Base-by-base conservation (phyloP, 768 basidiomycete genomes). In the Leccinum olivaceopallidum region DNA sequence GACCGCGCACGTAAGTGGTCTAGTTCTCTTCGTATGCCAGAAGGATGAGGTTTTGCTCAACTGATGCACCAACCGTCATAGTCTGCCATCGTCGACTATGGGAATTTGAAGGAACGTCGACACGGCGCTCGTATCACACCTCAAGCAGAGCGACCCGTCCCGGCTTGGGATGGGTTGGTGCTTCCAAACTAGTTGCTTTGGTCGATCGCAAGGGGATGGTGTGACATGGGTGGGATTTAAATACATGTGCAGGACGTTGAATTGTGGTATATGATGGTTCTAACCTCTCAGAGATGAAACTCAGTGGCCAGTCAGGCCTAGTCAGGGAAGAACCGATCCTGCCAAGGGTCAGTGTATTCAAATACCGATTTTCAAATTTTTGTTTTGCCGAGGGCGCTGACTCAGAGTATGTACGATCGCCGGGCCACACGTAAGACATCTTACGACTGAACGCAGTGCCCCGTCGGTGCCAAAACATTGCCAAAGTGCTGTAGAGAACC, bases 81-180 rank as follows among this genome's bases (percentile, higher is more conserved):
- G 83, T 85, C 86, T 61, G 91, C 91, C 14, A 86, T 89, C 55
- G 81, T 92, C 52, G 90, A 93, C 74, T 92, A 85, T 66, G 82
- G 80, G 50, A 80, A 85, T 9, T 81, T 77, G 7, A 81, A 80
- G 56, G 84, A 87, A 68, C 84, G 86, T 32, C 83, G 91, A 22
- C 92, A 92, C 65, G 92, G 92, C 34, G 86, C 84, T 26, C 82
- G 92, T 54, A 88, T 94, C 70, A 90, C 90, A 1, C 87, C 92
- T 20, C 90, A 93, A 73, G 91, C 89, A 3, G 92, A 94, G 73
- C 79, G 86, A 28, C 90, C 90, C 4, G 83, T 89, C 58, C 84
- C 88, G 53, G 85, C 87, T 6, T 75, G 81, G 36, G 82, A 84
- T 9, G 81, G 78, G 4, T 75, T 84, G 48, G 76, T 79, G 51